A percentile compares a stretch with the other conserved stretches of the same genome.
These are phyloP conservation scores for Hirsutella minnesotensis DNA, from an alignment of 2,329 filamentous ascomycete species.

Conservation along the genomic window DNA sequence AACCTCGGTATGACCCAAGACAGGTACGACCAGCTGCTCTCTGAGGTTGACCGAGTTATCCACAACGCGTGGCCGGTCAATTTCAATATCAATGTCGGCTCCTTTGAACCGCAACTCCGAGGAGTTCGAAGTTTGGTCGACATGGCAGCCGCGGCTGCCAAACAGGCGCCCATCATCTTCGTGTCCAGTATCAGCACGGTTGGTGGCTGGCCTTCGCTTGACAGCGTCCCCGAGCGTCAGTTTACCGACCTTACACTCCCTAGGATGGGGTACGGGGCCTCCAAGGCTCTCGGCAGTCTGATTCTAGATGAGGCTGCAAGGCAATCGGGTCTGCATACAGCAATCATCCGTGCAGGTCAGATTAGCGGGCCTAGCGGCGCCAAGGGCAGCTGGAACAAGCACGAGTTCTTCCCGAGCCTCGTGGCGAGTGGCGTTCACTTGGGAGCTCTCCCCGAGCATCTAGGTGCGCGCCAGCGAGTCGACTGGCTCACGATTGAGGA, in stretches of 20 bases:
- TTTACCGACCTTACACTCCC: constrained; percentile 18
- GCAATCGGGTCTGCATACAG: constrained; percentile 22
- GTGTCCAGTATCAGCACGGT: constrained; percentile 29
- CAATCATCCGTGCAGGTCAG: constrained; percentile 34
- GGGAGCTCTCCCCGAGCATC: constrained; percentile 29
- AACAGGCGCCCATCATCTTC: constrained; percentile 25
- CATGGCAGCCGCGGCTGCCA: constrained; percentile 19
- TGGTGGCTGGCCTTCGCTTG: constrained; percentile 18
- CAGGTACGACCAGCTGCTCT: constrained; percentile 22
- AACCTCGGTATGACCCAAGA: constrained; percentile 33
- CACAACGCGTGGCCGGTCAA: constrained; percentile 42
- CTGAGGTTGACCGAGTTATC: constrained; percentile 31
- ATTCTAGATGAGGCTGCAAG: constrained; percentile 28
- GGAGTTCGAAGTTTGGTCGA: constrained; percentile 37
- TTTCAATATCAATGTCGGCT: constrained; percentile 34
- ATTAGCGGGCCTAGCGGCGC: constrained; percentile 27
- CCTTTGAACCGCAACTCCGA: constrained; percentile 37
- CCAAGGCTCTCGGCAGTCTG: constrained; percentile 28
- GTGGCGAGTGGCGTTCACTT: constrained; percentile 36
- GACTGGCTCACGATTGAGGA: constrained; percentile 44
- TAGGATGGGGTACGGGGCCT: constrained; percentile 27
- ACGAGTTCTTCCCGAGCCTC: constrained; percentile 44
- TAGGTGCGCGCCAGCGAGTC: constrained; percentile 30
- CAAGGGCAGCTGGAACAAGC: constrained; percentile 38
- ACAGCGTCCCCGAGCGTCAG: constrained; percentile 24